phyloP scores from a whole-genome alignment of 495 filamentous ascomycete genomes.

The Coniosporium apollinis region DNA sequence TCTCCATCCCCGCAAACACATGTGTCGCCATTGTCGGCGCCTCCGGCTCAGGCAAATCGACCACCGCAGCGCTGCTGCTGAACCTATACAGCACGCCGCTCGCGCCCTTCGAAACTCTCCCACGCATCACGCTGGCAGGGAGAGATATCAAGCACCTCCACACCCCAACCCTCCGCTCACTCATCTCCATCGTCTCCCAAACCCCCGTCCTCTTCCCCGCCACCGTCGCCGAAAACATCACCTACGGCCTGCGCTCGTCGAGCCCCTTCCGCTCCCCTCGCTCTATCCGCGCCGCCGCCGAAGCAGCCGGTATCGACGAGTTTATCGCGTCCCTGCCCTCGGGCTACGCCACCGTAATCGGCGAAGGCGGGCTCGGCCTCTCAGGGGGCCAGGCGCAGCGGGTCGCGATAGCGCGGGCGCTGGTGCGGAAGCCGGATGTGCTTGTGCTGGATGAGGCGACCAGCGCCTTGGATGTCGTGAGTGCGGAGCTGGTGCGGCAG shows the following conservation, averaged over 20 bases:
- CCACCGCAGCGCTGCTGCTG: conserved; percentile 59
- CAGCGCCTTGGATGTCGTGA: conserved; percentile 54
- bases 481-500: conserved; percentile 46
- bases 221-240: conserved; percentile 60
- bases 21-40: conserved; percentile 63
- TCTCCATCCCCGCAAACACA: conserved; percentile 40
- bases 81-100: conserved; percentile 35
- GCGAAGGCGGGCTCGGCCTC: conserved; percentile 57
- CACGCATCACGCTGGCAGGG: conserved; percentile 36
- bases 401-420: conserved; percentile 64
- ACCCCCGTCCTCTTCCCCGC: conserved; percentile 59
- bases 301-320: conserved; percentile 56
- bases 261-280: conserved; percentile 20
- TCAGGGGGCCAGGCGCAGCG: conserved; percentile 79
- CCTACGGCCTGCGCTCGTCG: conserved; percentile 47
- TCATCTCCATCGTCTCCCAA: conserved; percentile 65
- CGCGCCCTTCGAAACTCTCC: conserved; percentile 18
- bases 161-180: conserved; percentile 44
- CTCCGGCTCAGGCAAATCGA: conserved; percentile 83
- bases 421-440: conserved; percentile 50
- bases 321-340: conserved; percentile 57
- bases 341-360: conserved; percentile 61
- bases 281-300: conserved; percentile 42
- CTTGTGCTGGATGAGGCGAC: conserved; percentile 85
- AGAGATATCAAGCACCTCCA: conserved; percentile 39